Percentiles rank a stretch among this genome's conserved stretches.
Evolutionary conservation across 2,329 filamentous ascomycete genomes (phyloP).

Genomic region (Apiospora malaysiana): DNA sequence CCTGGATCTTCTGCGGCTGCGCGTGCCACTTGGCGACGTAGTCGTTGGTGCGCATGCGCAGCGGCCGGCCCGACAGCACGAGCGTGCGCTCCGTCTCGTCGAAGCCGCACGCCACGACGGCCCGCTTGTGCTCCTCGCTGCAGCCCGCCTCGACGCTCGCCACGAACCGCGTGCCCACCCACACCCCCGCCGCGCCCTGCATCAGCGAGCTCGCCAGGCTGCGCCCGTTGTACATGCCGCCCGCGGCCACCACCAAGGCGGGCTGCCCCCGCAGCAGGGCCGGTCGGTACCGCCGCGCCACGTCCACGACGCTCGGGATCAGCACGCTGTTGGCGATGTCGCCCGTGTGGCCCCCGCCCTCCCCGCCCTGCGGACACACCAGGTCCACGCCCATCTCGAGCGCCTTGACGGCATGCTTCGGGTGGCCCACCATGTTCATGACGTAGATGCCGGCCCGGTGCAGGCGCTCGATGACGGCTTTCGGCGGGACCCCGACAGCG

Average conservation of each 20-base stretch:
- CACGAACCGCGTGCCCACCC: conserved; percentile 94
- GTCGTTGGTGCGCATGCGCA: conserved; percentile 81
- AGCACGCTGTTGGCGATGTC: conserved; percentile 86
- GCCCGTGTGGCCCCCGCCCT: conserved; percentile 92
- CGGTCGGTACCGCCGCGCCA: conserved; percentile 75
- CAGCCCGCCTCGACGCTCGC: conserved; percentile 82
- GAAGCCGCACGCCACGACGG: conserved; percentile 79
- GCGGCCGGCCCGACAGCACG: conserved; percentile 80
- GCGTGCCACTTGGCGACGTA: conserved; percentile 85
- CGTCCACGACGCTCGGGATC: conserved; percentile 85
- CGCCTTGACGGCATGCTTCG: conserved; percentile 89
- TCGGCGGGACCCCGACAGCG: conserved; percentile 86
- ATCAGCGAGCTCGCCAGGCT: conserved; percentile 82
- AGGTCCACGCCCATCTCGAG: conserved; percentile 87
- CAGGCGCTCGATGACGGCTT: conserved; percentile 73
- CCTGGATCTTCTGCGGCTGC: conserved; percentile 74
- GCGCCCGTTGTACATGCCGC: conserved; percentile 83
- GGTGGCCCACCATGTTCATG: conserved; percentile 98
- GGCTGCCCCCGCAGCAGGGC: conserved; percentile 70
- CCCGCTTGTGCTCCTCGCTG: conserved; percentile 81
- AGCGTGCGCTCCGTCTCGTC: conserved; percentile 83
- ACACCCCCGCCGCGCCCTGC: conserved; percentile 87
- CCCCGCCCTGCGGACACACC: conserved; percentile 89
- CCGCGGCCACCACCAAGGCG: conserved; percentile 86
- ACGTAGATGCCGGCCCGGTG: conserved; percentile 82